A percentile compares a stretch with the other conserved stretches of the same genome.
Evolutionary conservation across 208 protist genomes (phyloP).

Genomic region (Eutreptiella sp.): DNA sequence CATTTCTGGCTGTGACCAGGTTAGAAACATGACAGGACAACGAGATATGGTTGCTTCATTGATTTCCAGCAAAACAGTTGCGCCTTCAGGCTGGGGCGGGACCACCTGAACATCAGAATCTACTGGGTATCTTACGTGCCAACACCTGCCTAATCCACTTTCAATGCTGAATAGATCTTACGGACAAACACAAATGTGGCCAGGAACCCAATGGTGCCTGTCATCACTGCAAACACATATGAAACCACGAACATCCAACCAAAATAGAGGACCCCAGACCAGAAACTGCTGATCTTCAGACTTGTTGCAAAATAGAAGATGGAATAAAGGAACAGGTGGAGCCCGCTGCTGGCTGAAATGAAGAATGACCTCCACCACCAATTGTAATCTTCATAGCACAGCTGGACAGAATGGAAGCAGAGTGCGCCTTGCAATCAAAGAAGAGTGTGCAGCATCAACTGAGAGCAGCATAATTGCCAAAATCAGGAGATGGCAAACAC

Average conservation of each 20-base stretch:
- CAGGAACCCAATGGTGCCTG: slow-evolving; percentile 67
- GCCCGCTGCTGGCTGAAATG: slow-evolving; percentile 65
- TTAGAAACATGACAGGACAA: too few relatives aligned
- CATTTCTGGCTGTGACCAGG: too few relatives aligned
- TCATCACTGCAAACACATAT: slow-evolving; percentile 59
- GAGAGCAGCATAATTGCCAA: too few relatives aligned
- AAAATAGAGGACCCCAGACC: slow-evolving; percentile 72
- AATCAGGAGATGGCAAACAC: too few relatives aligned
- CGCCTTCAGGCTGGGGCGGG: too few relatives aligned
- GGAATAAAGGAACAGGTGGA: slow-evolving; percentile 86
- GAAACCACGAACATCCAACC: slow-evolving; percentile 71
- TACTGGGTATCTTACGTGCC: too few relatives aligned
- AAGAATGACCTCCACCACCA: slow-evolving; percentile 89
- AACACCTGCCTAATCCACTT: slow-evolving; percentile 67
- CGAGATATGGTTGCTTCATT: too few relatives aligned
- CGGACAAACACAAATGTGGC: slow-evolving; percentile 67
- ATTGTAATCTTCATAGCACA: slow-evolving; percentile 72
- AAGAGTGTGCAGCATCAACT: too few relatives aligned
- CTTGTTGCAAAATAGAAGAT: slow-evolving; percentile 75
- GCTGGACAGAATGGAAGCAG: too few relatives aligned
- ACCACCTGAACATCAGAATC: too few relatives aligned
- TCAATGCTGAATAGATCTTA: slow-evolving; percentile 67
- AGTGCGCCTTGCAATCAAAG: too few relatives aligned
- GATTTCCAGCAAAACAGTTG: too few relatives aligned
- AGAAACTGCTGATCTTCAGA: slow-evolving; percentile 59